Percentiles rank a stretch among this genome's conserved stretches.
phyloP scores from a whole-genome alignment of 1,284 basidiomycete species.

The Cryptococcus depauperatus region DNA sequence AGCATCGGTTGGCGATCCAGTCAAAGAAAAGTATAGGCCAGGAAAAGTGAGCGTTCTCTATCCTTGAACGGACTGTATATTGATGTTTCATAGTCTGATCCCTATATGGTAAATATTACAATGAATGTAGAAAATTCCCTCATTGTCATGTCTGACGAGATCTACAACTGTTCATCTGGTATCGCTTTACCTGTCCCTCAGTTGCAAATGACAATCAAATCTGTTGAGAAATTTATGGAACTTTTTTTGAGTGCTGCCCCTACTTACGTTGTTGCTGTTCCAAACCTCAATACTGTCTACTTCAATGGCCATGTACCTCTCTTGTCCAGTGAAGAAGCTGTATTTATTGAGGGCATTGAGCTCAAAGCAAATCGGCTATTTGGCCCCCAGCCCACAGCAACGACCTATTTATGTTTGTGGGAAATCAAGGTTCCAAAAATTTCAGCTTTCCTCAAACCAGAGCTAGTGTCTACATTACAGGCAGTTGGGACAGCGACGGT shows the following conservation, averaged over 20 bases:
- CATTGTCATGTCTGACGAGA: conserved; percentile 62
- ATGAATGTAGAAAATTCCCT: conserved; percentile 53
- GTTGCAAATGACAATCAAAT: conserved; percentile 64
- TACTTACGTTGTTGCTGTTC: conserved; percentile 52
- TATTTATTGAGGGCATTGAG: conserved; percentile 65
- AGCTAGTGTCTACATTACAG: conserved; percentile 52
- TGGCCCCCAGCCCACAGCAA: conserved; percentile 71
- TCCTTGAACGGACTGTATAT: neutral
- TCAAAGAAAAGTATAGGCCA: conserved; percentile 65
- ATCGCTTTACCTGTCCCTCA: conserved; percentile 57
- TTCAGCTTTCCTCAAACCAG: conserved; percentile 54
- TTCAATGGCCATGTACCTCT: conserved; percentile 15
- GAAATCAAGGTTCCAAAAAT: conserved; percentile 62
- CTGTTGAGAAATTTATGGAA: conserved; percentile 82
- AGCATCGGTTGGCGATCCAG: conserved; percentile 63
- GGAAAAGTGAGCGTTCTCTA: conserved; percentile 53
- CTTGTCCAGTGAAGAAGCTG: conserved; percentile 21
- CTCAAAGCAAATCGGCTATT: conserved; percentile 76
- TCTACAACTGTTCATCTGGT: conserved; percentile 59
- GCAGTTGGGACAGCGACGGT: conserved; percentile 56
- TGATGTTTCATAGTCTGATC: conserved; percentile 55
- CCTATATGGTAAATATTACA: conserved; percentile 64
- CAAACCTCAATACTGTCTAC: conserved; percentile 50
- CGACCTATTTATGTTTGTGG: conserved; percentile 86
- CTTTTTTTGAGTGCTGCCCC: conserved; percentile 65